Evolutionary conservation across 2,329 filamentous ascomycete species (phyloP), one percentile per base, ranked within the genome.

Genomic region (Aspergillus awamori): DNA sequence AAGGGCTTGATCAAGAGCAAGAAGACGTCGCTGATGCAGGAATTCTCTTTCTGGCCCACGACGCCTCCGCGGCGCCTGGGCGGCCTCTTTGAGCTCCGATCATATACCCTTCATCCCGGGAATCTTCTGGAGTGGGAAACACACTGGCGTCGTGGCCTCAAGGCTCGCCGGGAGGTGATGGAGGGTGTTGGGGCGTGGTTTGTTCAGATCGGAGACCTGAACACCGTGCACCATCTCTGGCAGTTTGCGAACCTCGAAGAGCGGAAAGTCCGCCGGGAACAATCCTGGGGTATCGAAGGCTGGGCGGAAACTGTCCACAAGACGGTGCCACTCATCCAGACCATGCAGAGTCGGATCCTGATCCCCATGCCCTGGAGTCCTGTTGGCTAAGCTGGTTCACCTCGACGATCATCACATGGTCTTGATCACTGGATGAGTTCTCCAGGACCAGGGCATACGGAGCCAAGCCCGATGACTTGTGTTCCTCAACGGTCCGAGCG

Each of bases 1-100:
- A 93, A 93, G 78, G 84, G 82, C n/a, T 82, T 98, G 64, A 94
- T 99, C 74, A 88, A 84, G 61, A 87, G 87, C 65, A 98, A 97
- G 82, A 87, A 89, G 68, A 90, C 89, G 4, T 97, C 93, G 0
- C 85, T 99, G 55, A 99, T 99, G 95, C 95, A 99, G 77, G 95
- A 99, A 78, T 99, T 99, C 80, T 97, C 93, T 38, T 99, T 99
- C 85, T 99, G 95, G 95, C 95, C 95, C 1, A 99, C 95, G 3
- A 94, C 92, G 0, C 86, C 93, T 5, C 95, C 95, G 0, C 92
- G 95, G 62, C 84, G 92, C 71, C 86, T 99, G 0, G 95, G 95
- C 58, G 95, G 95, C 49, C 80, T 99, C 45, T 99, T 99, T 74
- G 95, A 99, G 81, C 85, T 99, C 36, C 91, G 95, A 56, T 97